Conservation (phyloP, 805 yeast genomes). For the Wickerhamomyces alni region DNA sequence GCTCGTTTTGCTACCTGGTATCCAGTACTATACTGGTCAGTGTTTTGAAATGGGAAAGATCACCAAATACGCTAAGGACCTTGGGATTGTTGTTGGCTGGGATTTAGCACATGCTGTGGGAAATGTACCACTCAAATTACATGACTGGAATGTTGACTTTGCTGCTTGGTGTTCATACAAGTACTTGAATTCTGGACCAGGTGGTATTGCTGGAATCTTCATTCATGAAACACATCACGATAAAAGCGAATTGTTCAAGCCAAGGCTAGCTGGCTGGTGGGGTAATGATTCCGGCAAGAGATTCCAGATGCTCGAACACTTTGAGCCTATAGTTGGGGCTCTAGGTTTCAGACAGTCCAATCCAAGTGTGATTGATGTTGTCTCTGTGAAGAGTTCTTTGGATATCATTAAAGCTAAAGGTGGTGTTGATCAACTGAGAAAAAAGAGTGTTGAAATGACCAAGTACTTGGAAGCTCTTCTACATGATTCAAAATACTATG, state of each 20-base stretch:
- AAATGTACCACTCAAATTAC: slow-evolving; percentile 69
- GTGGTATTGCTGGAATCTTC: slow-evolving; percentile 83
- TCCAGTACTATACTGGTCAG: slow-evolving; percentile 92
- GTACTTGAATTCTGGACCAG: slow-evolving; percentile 89
- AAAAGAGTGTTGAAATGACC: slow-evolving; percentile 54
- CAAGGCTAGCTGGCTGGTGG: slow-evolving; percentile 97
- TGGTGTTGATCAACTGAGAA: slow-evolving; percentile 53
- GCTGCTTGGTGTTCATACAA: slow-evolving; percentile 95
- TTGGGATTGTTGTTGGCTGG: slow-evolving; percentile 72
- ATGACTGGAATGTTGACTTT: slow-evolving; percentile 88
- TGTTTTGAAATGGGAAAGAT: slow-evolving; percentile 68
- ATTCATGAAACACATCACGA: slow-evolving; percentile 49
- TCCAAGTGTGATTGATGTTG: slow-evolving; percentile 84
- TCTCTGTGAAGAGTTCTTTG: slow-evolving; percentile 61
- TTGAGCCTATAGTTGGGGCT: slow-evolving; percentile 82
- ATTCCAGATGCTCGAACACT: slow-evolving; percentile 72
- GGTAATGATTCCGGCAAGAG: slow-evolving; percentile 70
- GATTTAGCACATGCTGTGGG: slow-evolving; percentile 95
- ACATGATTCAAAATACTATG: slow-evolving; percentile 39
- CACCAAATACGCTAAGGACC: slow-evolving; percentile 52
- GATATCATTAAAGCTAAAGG: slow-evolving; percentile 55
- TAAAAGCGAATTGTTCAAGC: slow-evolving; percentile 31
- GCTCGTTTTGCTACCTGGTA: slow-evolving; percentile 75
- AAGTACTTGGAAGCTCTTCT: slow-evolving; percentile 46
- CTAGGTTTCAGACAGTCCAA: slow-evolving; percentile 85